Percentiles rank a stretch among this genome's conserved stretches.
Evolutionary conservation across 495 filamentous ascomycete genomes (phyloP).

Genomic region (Penicillium canariense): DNA sequence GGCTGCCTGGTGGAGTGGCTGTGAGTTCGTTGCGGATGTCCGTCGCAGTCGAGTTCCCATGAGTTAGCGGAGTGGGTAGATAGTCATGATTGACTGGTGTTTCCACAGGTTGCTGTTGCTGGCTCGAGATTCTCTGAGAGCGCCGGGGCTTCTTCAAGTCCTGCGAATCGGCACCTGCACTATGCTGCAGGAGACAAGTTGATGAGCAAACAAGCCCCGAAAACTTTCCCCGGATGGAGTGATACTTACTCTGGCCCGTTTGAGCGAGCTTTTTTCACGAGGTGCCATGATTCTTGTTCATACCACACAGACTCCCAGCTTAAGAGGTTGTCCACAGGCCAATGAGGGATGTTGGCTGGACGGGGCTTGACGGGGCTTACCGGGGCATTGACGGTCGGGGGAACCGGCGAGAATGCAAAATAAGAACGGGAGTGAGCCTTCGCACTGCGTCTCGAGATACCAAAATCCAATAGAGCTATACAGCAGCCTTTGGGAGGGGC

Average conservation of each 20-base stretch:
- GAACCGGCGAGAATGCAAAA: not conserved
- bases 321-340: slow-evolving; percentile 16
- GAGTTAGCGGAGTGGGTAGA: slow-evolving; percentile 80
- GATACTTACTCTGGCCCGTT: slow-evolving; percentile 47
- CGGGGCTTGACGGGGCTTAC: slow-evolving; percentile 7
- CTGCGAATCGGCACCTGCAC: slow-evolving; percentile 37
- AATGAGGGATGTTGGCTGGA: slow-evolving; percentile 13
- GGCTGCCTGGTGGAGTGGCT: slow-evolving; percentile 65
- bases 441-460: not conserved
- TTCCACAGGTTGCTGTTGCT: slow-evolving; percentile 49
- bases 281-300: slow-evolving; percentile 42
- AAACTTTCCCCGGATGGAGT: not conserved
- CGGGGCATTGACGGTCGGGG: slow-evolving; percentile 6
- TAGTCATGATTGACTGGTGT: slow-evolving; percentile 63
- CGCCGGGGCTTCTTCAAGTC: slow-evolving; percentile 53
- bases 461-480: not conserved
- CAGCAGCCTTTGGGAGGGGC: not conserved
- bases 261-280: slow-evolving; percentile 53
- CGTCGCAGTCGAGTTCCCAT: slow-evolving; percentile 60
- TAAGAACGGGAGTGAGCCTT: not conserved
- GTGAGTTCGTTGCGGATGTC: slow-evolving; percentile 68
- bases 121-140: slow-evolving; percentile 51
- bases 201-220: not conserved
- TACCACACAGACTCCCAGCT: slow-evolving; percentile 6
- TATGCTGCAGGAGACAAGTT: slow-evolving; percentile 27